Evolutionary conservation across 192 early-diverging fungal species (phyloP).

Genomic region (Phycomyces nitens): DNA sequence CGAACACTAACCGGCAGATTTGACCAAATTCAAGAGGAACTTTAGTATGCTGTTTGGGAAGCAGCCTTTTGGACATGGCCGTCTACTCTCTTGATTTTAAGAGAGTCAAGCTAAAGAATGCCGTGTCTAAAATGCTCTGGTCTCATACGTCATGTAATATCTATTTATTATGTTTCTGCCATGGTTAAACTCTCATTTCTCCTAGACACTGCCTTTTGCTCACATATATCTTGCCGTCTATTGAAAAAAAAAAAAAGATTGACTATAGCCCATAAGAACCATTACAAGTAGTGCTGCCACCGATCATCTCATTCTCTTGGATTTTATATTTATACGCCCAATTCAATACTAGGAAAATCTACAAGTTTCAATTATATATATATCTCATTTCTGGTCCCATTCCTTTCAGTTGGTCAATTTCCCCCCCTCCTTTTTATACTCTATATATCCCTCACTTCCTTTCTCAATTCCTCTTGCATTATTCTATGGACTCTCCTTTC

Average conservation of each 20-base stretch:
- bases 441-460: background rate
- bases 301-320: too few species aligned
- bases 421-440: background rate
- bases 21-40: background rate
- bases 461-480: background rate
- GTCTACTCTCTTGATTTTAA: background rate
- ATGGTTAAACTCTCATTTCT: background rate
- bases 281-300: background rate
- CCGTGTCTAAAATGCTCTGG: background rate
- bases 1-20: background rate
- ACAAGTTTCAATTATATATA: background rate
- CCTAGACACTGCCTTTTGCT: background rate
- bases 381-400: background rate
- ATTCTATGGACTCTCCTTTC: conserved; percentile 9
- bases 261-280: too few species aligned
- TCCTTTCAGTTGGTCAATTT: conserved; percentile 9
- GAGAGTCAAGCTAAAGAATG: conserved; percentile 13
- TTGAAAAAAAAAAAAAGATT: background rate
- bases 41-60: background rate
- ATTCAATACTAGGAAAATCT: background rate
- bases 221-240: background rate
- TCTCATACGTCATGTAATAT: too few species aligned
- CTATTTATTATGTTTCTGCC: conserved; percentile 7
- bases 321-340: too few species aligned
- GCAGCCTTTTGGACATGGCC: background rate